These are phyloP conservation scores for Pythium graminicola DNA, from an alignment of 352 stramenopile species.

Conservation along the genomic window DNA sequence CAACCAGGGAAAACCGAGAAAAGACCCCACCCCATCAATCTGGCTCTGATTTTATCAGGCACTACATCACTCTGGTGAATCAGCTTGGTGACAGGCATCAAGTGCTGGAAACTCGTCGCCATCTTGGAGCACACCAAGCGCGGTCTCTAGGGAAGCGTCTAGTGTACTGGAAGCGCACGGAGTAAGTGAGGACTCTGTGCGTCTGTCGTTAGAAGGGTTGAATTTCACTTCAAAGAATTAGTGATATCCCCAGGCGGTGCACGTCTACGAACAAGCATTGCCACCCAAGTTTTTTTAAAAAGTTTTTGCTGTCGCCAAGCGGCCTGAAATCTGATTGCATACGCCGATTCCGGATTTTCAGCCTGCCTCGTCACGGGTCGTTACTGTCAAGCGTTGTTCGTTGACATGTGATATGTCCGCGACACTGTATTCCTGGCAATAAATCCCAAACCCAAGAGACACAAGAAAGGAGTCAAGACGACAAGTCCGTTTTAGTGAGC, in stretches of 20 bases:
- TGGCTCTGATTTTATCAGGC: background rate
- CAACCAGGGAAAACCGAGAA: background rate
- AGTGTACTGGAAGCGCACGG: background rate
- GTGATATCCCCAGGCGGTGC: background rate
- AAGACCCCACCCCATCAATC: background rate
- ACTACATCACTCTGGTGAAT: background rate
- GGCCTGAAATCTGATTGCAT: background rate
- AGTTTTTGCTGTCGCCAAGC: background rate
- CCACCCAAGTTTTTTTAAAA: background rate
- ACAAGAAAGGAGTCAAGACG: too few species aligned
- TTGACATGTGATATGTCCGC: too few species aligned
- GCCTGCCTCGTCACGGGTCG: background rate
- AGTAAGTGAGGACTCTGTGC: background rate
- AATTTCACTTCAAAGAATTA: conserved; percentile 1
- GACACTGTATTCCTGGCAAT: too few species aligned
- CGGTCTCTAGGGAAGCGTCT: background rate
- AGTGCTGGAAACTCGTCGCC: background rate
- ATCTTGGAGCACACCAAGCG: background rate
- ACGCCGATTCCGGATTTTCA: background rate
- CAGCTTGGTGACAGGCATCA: background rate
- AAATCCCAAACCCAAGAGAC: too few species aligned
- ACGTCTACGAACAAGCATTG: background rate
- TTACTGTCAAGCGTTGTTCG: too few species aligned
- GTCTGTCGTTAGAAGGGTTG: background rate
- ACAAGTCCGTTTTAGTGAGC: too few species aligned